Conservation (phyloP, 805 yeast genomes). For the Starmerella apicola region DNA sequence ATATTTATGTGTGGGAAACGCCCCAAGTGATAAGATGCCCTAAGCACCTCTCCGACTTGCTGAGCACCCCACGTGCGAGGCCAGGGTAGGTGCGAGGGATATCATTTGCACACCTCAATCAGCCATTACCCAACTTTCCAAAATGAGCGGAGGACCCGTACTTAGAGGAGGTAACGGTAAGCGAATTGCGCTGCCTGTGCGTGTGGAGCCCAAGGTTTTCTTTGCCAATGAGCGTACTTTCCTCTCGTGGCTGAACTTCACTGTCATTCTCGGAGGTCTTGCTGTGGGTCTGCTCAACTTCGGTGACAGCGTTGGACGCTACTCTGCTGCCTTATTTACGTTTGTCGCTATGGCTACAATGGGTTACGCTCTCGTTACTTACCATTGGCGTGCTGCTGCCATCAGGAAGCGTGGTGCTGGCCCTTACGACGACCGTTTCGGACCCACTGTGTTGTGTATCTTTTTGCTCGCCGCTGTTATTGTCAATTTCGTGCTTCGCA, state of each 20-base stretch:
- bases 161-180: slow-evolving; percentile 68
- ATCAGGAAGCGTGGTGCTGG: slow-evolving; percentile 96
- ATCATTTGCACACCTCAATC: too few species aligned
- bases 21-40: too few species aligned
- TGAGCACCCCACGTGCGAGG: slow-evolving; percentile 1
- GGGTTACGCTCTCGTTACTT: slow-evolving; percentile 88
- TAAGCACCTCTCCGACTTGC: too few species aligned
- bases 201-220: slow-evolving; percentile 98
- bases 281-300: slow-evolving; percentile 93
- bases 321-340: slow-evolving; percentile 89
- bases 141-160: slow-evolving; percentile 39
- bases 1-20: too few species aligned
- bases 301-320: slow-evolving; percentile 87
- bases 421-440: slow-evolving; percentile 97
- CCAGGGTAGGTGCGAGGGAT: too few species aligned
- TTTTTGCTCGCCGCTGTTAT: slow-evolving; percentile 87
- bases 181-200: slow-evolving; percentile 92
- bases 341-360: slow-evolving; percentile 95
- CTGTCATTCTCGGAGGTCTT: slow-evolving; percentile 93
- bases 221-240: slow-evolving; percentile 98
- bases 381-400: slow-evolving; percentile 99
- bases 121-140: background rate
- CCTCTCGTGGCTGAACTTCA: slow-evolving; percentile 94
- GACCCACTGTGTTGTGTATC: slow-evolving; percentile 94
- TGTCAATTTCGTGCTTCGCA: slow-evolving; percentile 79